These are phyloP conservation scores for Mycena filopes DNA, from an alignment of 768 basidiomycete species.

Conservation along the genomic window DNA sequence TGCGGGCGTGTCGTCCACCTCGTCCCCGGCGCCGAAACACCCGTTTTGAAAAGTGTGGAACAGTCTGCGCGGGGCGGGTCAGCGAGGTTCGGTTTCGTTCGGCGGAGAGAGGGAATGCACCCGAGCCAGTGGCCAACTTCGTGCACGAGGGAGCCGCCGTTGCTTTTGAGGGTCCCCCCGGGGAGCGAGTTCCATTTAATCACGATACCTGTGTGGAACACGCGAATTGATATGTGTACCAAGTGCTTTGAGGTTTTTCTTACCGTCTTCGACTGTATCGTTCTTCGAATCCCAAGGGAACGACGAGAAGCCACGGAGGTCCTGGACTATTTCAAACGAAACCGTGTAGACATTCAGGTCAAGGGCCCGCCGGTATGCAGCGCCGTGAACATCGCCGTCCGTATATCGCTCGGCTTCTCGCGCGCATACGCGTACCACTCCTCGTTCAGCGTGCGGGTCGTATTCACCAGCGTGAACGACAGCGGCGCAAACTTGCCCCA, in stretches of 20 bases:
- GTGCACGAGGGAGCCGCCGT: slow-evolving; percentile 14
- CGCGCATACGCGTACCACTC: slow-evolving; percentile 7
- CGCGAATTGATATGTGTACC: too few relatives aligned
- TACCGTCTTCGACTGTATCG: neutral
- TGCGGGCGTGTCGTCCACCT: slow-evolving; percentile 14
- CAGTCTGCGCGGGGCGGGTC: too few relatives aligned
- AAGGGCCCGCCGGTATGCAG: slow-evolving; percentile 11
- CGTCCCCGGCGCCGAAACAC: neutral
- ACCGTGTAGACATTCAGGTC: slow-evolving; percentile 16
- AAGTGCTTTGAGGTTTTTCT: neutral
- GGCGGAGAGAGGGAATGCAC: too few relatives aligned
- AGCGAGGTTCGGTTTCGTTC: too few relatives aligned
- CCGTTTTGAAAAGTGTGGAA: slow-evolving; percentile 10
- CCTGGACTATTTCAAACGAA: neutral
- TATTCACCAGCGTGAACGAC: slow-evolving; percentile 10
- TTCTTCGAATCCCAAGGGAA: slow-evolving; percentile 8
- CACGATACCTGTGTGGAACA: slow-evolving; percentile 1
- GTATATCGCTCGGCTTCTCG: slow-evolving; percentile 12
- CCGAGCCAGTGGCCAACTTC: slow-evolving; percentile 17
- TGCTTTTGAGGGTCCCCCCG: slow-evolving; percentile 5
- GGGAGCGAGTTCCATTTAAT: slow-evolving; percentile 15
- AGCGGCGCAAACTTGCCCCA: slow-evolving; percentile 7
- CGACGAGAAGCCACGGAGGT: slow-evolving; percentile 8
- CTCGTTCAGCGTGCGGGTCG: slow-evolving; percentile 13
- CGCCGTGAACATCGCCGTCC: neutral